Conservation (phyloP, 345 rosid genomes). For the Barbarea vulgaris region DNA sequence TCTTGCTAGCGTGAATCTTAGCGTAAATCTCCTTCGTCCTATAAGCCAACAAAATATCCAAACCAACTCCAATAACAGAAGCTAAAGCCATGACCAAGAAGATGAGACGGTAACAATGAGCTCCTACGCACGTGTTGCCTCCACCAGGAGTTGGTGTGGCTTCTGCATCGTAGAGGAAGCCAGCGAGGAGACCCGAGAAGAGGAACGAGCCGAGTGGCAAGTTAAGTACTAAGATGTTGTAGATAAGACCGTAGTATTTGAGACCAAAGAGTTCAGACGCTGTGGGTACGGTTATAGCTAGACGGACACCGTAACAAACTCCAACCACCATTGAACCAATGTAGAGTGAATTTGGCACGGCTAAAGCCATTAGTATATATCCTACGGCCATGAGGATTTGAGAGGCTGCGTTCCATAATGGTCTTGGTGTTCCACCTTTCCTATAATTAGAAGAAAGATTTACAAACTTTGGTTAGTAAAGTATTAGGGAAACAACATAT, state of each 20-base stretch:
- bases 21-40: slow-evolving; percentile 65
- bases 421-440: slow-evolving; percentile 86
- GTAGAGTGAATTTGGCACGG: slow-evolving; percentile 78
- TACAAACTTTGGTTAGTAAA: not conserved
- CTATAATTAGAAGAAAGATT: slow-evolving; percentile 39
- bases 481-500: not conserved
- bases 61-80: slow-evolving; percentile 65
- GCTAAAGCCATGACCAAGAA: slow-evolving; percentile 73
- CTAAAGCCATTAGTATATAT: slow-evolving; percentile 74
- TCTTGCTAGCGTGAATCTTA: slow-evolving; percentile 58
- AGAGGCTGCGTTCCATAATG: slow-evolving; percentile 92
- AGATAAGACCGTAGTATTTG: slow-evolving; percentile 80
- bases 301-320: slow-evolving; percentile 87
- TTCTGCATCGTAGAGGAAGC: slow-evolving; percentile 74
- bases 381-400: slow-evolving; percentile 89
- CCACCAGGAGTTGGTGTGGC: slow-evolving; percentile 79
- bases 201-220: slow-evolving; percentile 93
- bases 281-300: slow-evolving; percentile 81
- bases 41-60: slow-evolving; percentile 63
- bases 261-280: slow-evolving; percentile 98
- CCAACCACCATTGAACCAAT: slow-evolving; percentile 86
- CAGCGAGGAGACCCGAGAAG: slow-evolving; percentile 91
- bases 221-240: slow-evolving; percentile 86
- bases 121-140: slow-evolving; percentile 85
- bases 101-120: slow-evolving; percentile 81